Evolutionary conservation across 2,329 filamentous ascomycete genomes (phyloP), one percentile per base, ranked within the genome.

Genomic region (Microsporum ferrugineum): DNA sequence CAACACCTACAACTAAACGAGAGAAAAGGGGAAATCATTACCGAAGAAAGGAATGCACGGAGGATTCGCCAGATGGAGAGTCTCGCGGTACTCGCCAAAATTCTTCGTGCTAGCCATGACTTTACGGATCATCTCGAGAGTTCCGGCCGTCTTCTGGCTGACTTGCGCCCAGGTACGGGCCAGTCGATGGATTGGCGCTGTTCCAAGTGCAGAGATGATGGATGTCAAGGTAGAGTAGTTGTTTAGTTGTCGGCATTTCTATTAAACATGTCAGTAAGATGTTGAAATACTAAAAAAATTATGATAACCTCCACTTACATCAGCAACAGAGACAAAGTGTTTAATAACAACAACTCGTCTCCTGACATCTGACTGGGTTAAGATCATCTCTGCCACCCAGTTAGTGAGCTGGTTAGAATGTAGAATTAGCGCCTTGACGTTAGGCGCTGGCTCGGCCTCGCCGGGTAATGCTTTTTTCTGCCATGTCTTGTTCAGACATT

Each of bases 401-500:
- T 97, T 99, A 4, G 94, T 99, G 80, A 99, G 86, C 74, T 97
- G 92, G 70, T 99, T 99, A 0, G 94, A 97, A 76, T 99, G 94
- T 59, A 97, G 80, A 76, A 99, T 99, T 64, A 99, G 81, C 7
- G 91, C 89, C 76, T 97, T 96, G 67, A 99, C 90, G 68, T 99
- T 97, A 0, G 90, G 84, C 7, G 94, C 91, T 4, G 87, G 83
- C 64, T 91, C 88, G 1, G 71, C 68, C 63, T 87, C 87, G 51
- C 73, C 72, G 38, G 91, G 88, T 6, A 78, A 82, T 62, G 95
- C 80, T 78, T 96, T 96, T 82, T 95, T 97, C 75, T 96, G 91
- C 94, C 94, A 99, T 3, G 91, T 96, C 80, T 99, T 99, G 77
- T 96, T 96, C 63, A 99, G 78, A 72, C 92, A 97, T 74, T 99